Percentiles rank a stretch among this genome's conserved stretches.
Conservation (phyloP, 129 eudicot genomes). For the Daucus carota region DH1_v3.0 NC_030383.2:35022001-35022500, state of each 20-base stretch:
- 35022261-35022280: constrained; percentile 84
- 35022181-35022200: constrained; percentile 7
- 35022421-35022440: not conserved
- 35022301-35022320: constrained; percentile 93
- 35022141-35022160: constrained; percentile 88
- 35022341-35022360: constrained; percentile 98
- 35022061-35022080: constrained; percentile 68
- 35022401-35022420: constrained; percentile 21
- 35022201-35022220: not conserved
- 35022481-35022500: constrained; percentile 37
- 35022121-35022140: constrained; percentile 88
- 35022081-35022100: constrained; percentile 84
- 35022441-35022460: constrained; percentile 5
- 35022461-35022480: constrained; percentile 6
- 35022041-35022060: constrained; percentile 40
- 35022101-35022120: constrained; percentile 81
- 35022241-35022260: constrained; percentile 52
- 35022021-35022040: not conserved
- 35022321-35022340: constrained; percentile 81
- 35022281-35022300: constrained; percentile 91
- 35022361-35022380: constrained; percentile 80
- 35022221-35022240: not conserved
- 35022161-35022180: constrained; percentile 92
- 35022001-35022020: not conserved
- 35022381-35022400: constrained; percentile 93